Evolutionary conservation across 306 rosid genomes (phyloP).

Genomic region (Heteromeles arbutifolia): DNA sequence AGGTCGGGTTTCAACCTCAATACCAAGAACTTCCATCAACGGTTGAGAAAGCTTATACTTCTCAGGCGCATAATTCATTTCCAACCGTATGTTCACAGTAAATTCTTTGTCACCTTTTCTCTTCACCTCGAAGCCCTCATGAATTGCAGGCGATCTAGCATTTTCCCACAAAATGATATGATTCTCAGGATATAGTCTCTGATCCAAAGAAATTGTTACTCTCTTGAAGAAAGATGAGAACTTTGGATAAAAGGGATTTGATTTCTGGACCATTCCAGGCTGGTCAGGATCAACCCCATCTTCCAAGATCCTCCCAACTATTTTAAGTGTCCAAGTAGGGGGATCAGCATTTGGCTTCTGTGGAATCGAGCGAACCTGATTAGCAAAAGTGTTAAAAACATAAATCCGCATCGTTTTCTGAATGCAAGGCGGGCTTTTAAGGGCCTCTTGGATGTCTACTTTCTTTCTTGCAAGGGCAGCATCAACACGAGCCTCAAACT

Average conservation of each 20-base stretch:
- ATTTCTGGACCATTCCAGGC: conserved; percentile 74
- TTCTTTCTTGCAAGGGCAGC: conserved; percentile 88
- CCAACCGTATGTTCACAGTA: conserved; percentile 61
- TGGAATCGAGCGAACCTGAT: conserved; percentile 74
- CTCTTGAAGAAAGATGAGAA: conserved; percentile 90
- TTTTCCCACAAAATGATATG: conserved; percentile 82
- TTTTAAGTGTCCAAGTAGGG: conserved; percentile 93
- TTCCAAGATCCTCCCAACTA: conserved; percentile 93
- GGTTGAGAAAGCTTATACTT: conserved; percentile 86
- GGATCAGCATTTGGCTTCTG: conserved; percentile 83
- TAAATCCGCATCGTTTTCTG: conserved; percentile 95
- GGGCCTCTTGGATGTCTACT: conserved; percentile 94
- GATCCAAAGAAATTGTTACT: conserved; percentile 88
- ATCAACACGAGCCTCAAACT: conserved; percentile 92
- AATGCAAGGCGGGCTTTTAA: conserved; percentile 71
- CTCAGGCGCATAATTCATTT: conserved; percentile 92
- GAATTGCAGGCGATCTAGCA: conserved; percentile 75
- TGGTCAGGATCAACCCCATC: conserved; percentile 98
- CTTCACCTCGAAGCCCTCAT: conserved; percentile 98
- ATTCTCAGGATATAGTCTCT: conserved; percentile 84
- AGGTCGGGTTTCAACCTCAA: conserved; percentile 97
- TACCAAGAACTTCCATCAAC: conserved; percentile 93
- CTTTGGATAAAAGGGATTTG: conserved; percentile 75
- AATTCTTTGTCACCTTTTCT: conserved; percentile 95
- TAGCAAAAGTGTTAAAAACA: conserved; percentile 84